phyloP scores from a whole-genome alignment of 306 rosid species.

The Fragaria ananassa region DNA sequence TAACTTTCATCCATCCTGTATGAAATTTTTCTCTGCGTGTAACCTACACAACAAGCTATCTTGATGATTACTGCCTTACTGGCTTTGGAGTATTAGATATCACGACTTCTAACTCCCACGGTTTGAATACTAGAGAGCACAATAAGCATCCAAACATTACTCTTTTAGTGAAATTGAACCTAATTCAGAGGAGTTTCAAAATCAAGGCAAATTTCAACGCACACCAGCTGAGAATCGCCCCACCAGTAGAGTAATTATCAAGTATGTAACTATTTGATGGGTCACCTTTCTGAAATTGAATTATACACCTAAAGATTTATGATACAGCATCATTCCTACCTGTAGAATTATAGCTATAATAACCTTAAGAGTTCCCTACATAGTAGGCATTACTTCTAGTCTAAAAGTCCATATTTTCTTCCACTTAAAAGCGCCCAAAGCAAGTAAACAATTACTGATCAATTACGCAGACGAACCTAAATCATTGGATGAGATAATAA shows the following conservation, averaged over 20 bases:
- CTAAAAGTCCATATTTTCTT: not conserved
- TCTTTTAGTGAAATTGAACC: not conserved
- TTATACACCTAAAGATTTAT: not conserved
- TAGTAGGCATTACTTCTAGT: not conserved
- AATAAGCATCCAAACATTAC: not conserved
- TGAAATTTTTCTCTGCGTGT: not conserved
- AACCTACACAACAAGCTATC: not conserved
- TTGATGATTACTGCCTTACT: no score
- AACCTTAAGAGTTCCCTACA: conserved; percentile 8
- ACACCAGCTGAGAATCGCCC: not conserved
- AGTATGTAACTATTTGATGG: conserved; percentile 8
- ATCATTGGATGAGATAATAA: conserved; percentile 9
- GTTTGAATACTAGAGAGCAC: not conserved
- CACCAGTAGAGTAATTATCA: conserved; percentile 6
- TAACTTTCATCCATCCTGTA: not conserved
- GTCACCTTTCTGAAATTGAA: conserved; percentile 9
- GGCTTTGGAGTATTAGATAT: not conserved
- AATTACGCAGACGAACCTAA: conserved; percentile 6
- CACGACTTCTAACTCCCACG: no score
- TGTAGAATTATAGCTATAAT: not conserved
- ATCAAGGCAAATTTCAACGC: not conserved
- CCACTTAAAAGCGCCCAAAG: not conserved
- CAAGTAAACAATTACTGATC: conserved; percentile 11
- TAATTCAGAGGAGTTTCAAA: not conserved
- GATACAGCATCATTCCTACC: conserved; percentile 8